Evolutionary conservation across 176 grass and related monocot species (phyloP).

Genomic region (Miscanthus lutarioriparius): DNA sequence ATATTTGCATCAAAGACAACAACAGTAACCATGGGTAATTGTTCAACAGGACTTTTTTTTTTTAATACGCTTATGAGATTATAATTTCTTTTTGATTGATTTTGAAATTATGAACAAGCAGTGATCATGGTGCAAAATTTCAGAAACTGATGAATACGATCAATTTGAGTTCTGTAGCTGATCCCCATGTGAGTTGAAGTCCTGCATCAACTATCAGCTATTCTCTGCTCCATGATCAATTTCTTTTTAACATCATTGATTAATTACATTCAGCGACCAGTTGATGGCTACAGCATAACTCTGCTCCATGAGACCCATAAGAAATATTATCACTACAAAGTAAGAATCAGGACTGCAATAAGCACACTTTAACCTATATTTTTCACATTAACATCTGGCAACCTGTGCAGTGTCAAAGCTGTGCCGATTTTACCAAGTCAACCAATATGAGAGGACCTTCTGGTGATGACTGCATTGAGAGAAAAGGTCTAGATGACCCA

Average conservation of each 20-base stretch:
- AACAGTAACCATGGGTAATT: constrained; percentile 54
- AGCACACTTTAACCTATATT: constrained; percentile 15
- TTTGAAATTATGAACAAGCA: constrained; percentile 40
- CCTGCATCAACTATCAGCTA: not conserved
- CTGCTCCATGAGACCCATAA: constrained; percentile 43
- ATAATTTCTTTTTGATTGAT: constrained; percentile 17
- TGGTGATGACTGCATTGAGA: constrained; percentile 46
- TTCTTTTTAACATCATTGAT: constrained; percentile 32
- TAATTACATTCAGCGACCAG: constrained; percentile 53
- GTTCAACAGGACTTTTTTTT: not conserved
- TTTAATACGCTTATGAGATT: constrained; percentile 8
- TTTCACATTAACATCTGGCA: constrained; percentile 33
- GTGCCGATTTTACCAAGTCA: constrained; percentile 59
- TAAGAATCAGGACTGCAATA: constrained; percentile 38
- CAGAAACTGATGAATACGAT: constrained; percentile 56
- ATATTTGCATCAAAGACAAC: constrained; percentile 56
- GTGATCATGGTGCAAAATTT: constrained; percentile 65
- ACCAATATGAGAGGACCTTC: constrained; percentile 45
- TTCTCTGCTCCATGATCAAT: not conserved
- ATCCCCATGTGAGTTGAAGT: constrained; percentile 53
- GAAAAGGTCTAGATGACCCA: constrained; percentile 29
- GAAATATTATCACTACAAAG: constrained; percentile 38
- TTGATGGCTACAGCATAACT: constrained; percentile 62
- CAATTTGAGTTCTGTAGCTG: constrained; percentile 45
- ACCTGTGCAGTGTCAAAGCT: constrained; percentile 52